These are phyloP conservation scores for Monosporozyma yasuniensis DNA, from an alignment of 805 yeast genomes.

Conservation along the genomic window DNA sequence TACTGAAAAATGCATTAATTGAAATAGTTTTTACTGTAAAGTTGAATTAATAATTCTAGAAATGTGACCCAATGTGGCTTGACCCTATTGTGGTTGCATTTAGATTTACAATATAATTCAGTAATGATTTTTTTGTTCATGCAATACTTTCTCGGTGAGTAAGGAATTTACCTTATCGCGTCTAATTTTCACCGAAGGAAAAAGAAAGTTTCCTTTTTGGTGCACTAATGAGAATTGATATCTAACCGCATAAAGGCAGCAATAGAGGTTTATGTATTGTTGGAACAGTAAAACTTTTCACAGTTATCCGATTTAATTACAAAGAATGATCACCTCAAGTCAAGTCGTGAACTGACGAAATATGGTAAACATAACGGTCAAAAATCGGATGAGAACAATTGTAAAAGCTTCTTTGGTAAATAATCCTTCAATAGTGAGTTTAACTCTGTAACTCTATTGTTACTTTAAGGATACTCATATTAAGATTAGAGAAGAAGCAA, in stretches of 20 bases:
- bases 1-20: neutral
- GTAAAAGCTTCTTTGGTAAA: too few relatives aligned
- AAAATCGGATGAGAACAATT: too few relatives aligned
- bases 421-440: too few relatives aligned
- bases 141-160: neutral
- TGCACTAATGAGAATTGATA: neutral
- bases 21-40: too few relatives aligned
- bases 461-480: too few relatives aligned
- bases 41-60: neutral
- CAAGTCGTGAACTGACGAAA: neutral
- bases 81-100: neutral
- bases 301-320: neutral
- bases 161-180: neutral
- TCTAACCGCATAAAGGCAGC: neutral
- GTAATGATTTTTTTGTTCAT: neutral
- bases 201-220: neutral
- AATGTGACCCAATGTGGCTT: neutral
- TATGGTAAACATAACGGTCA: too few relatives aligned
- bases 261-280: neutral
- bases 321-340: neutral
- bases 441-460: too few relatives aligned
- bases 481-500: too few relatives aligned
- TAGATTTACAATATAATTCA: neutral
- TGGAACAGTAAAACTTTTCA: neutral
- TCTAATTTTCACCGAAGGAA: neutral